Percentiles rank a stretch among this genome's conserved stretches.
phyloP scores from a whole-genome alignment of 768 basidiomycete genomes.

The Serendipita sp. region DNA sequence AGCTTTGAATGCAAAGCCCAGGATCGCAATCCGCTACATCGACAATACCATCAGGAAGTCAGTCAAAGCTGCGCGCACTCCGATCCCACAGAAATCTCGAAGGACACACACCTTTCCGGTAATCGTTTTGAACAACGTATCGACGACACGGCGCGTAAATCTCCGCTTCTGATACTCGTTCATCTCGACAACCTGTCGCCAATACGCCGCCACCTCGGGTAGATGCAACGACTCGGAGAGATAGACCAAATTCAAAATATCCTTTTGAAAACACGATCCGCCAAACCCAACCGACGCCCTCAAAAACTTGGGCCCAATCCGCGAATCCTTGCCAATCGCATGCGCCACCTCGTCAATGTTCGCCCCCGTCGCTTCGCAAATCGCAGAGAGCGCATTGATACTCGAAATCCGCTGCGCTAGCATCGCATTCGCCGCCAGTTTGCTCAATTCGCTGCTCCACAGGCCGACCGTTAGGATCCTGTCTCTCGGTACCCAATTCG shows the following conservation, averaged over 20 bases:
- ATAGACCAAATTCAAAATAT: constrained; percentile 98
- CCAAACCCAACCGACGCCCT: constrained; percentile 94
- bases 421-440: constrained; percentile 98
- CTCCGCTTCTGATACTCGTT: constrained; percentile 97
- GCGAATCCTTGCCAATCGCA: constrained; percentile 84
- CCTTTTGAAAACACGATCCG: constrained; percentile 99
- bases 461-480: constrained; percentile 86
- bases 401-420: constrained; percentile 98
- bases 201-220: constrained; percentile 94
- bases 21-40: constrained; percentile 71
- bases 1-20: constrained; percentile 98
- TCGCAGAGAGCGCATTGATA: constrained; percentile 93
- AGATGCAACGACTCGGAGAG: constrained; percentile 87
- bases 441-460: constrained; percentile 97
- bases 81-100: too few species aligned
- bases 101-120: constrained; percentile 62
- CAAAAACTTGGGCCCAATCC: constrained; percentile 90
- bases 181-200: constrained; percentile 93
- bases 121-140: constrained; percentile 96
- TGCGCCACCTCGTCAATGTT: constrained; percentile 96
- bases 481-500: constrained; percentile 88
- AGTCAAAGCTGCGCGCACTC: too few species aligned
- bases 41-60: background rate
- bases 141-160: constrained; percentile 92
- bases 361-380: constrained; percentile 97